Percentiles rank a stretch among this genome's conserved stretches.
These are phyloP conservation scores for Talaromyces atroroseus DNA, from an alignment of 2,329 filamentous ascomycete species.

Conservation along the genomic window DNA sequence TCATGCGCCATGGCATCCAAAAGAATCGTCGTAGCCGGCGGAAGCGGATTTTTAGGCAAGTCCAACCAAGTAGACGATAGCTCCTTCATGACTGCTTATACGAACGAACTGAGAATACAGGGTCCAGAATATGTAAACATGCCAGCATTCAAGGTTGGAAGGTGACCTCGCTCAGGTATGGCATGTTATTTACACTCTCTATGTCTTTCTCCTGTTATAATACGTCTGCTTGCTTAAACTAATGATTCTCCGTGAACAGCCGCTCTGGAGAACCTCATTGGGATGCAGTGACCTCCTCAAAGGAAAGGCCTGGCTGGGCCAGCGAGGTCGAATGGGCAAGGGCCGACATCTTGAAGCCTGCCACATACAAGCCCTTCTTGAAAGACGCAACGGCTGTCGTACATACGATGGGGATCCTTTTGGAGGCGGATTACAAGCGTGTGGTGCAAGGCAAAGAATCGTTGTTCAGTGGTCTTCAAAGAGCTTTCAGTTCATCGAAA, in stretches of 20 bases:
- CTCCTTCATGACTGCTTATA: conserved; percentile 10
- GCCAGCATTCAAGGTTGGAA: conserved; percentile 83
- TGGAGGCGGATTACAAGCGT: conserved; percentile 97
- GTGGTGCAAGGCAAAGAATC: conserved; percentile 79
- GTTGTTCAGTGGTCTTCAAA: conserved; percentile 68
- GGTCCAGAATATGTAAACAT: conserved; percentile 80
- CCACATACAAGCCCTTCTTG: conserved; percentile 71
- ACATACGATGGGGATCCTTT: conserved; percentile 90
- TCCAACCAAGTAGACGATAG: conserved; percentile 26
- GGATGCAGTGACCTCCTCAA: conserved; percentile 68
- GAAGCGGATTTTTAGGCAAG: conserved; percentile 80
- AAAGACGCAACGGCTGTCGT: conserved; percentile 77
- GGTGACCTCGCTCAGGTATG: conserved; percentile 84
- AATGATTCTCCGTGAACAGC: conserved; percentile 41
- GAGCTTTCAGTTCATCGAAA: conserved; percentile 67
- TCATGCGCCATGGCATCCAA: conserved; percentile 53
- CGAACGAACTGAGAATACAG: conserved; percentile 30
- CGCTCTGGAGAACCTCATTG: conserved; percentile 87
- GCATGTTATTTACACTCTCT: not conserved
- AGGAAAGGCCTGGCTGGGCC: conserved; percentile 71
- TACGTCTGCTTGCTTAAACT: not conserved
- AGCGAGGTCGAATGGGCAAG: conserved; percentile 78
- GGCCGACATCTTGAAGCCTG: conserved; percentile 78
- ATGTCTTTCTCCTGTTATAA: not conserved
- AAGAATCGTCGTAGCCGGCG: conserved; percentile 83